Base-by-base conservation (phyloP, 1,284 basidiomycete genomes). In the Naganishia cerealis region DNA sequence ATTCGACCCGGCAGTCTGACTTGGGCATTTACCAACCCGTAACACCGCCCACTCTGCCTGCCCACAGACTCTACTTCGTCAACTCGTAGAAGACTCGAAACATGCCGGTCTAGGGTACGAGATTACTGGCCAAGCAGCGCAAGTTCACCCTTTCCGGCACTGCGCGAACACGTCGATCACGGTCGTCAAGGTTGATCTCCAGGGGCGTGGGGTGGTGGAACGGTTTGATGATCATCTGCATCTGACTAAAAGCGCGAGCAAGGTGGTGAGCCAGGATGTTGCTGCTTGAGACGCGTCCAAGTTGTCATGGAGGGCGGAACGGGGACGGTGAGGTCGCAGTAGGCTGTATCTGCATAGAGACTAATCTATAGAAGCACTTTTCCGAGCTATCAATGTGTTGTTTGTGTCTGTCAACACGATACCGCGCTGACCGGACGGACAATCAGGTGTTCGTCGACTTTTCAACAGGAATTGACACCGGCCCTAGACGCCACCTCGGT, bases 121-220 rank as follows among this genome's bases (percentile, higher is more conserved):
- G 9, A 8, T 68, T 5, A 39, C 15, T 15, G 43, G 42, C 18
- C 58, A 57, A 26, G 63, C 63, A 13, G 33, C 40, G n/a, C 39
- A 43, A 24, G 39, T 55, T 15, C 48, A 57, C n/a, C 66, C 56
- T n/a, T 48, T 61, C 53, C 53, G 55, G 13, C 65, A 70, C 26
- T 70, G 65, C 55, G 57, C 50, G 7, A 70, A 70, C 55, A 65
- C 68, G 7, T 61, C 65, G 1, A 55, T 70, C n/a, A 43, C 65
- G 24, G 43, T 54, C 56, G 55, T 66, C 39, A 66, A 48, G 38
- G 62, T 71, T 50, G 70, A 67, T 15, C 15, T 36, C n/a, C 21
- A 67, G 12, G 63, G 70, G 6, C 57, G 53, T n/a, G 71, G 69
- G 46, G 29, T 57, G 16, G 54, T 67, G 21, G 48, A 59, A 48